Evolutionary conservation across 768 basidiomycete species (phyloP).

Genomic region (Pulveroboletus frians): DNA sequence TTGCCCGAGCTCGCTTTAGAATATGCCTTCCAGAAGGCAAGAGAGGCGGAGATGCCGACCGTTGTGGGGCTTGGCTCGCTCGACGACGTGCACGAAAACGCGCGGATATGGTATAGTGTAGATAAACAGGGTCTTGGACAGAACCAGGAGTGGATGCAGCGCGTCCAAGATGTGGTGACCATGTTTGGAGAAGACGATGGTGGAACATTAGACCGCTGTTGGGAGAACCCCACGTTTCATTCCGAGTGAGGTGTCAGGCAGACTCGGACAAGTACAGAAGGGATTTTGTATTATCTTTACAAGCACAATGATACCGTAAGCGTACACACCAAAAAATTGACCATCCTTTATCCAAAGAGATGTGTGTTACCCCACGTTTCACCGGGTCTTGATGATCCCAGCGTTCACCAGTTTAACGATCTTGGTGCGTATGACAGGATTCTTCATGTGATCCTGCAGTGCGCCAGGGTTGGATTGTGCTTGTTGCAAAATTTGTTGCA

Average conservation of each 20-base stretch:
- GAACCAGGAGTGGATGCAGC: constrained; percentile 43
- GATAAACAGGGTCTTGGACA: constrained; percentile 32
- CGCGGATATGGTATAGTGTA: constrained; percentile 63
- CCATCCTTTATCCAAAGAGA: constrained; percentile 10
- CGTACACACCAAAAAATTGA: constrained; percentile 16
- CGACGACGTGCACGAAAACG: constrained; percentile 68
- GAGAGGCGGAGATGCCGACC: constrained; percentile 47
- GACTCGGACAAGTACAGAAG: not conserved
- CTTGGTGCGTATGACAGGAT: constrained; percentile 72
- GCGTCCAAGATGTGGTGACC: constrained; percentile 30
- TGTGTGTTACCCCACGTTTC: constrained; percentile 19
- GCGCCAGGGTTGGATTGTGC: constrained; percentile 86
- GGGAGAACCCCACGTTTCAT: constrained; percentile 51
- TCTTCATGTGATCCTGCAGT: constrained; percentile 95
- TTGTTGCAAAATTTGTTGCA: constrained; percentile 94
- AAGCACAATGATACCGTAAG: constrained; percentile 19
- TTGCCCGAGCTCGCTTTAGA: constrained; percentile 68
- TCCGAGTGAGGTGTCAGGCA: constrained; percentile 2
- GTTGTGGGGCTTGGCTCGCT: constrained; percentile 70
- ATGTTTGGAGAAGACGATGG: constrained; percentile 40
- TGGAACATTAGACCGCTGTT: constrained; percentile 63
- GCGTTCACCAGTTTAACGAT: constrained; percentile 88
- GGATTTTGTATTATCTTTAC: constrained; percentile 22
- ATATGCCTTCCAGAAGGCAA: constrained; percentile 53
- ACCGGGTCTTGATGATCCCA: constrained; percentile 87